A percentile compares a stretch with the other conserved stretches of the same genome.
These are phyloP conservation scores for Microbotryum silenes-acaulis DNA, from an alignment of 1,284 basidiomycete genomes.

Conservation along the genomic window DNA sequence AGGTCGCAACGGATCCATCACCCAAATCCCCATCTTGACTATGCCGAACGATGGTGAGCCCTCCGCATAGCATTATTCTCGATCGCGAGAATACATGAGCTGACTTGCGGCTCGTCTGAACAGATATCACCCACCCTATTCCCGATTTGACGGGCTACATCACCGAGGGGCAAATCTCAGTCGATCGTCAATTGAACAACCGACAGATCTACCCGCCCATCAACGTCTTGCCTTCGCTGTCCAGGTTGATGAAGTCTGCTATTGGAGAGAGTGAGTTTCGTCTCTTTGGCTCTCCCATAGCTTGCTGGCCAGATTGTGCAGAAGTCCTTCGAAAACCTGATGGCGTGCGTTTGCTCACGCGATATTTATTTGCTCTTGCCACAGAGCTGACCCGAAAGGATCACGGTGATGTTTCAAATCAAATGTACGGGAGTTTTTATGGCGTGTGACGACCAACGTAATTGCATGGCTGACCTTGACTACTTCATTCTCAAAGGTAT, in stretches of 20 bases:
- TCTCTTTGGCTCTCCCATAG: too few relatives aligned
- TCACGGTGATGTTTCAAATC: conserved; percentile 97
- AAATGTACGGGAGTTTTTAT: conserved; percentile 52
- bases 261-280: conserved; percentile 69
- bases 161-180: conserved; percentile 96
- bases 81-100: neutral
- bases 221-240: conserved; percentile 97
- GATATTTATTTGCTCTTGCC: too few relatives aligned
- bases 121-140: conserved; percentile 99
- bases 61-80: neutral
- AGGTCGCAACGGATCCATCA: conserved; percentile 97
- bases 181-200: conserved; percentile 61
- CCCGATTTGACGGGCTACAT: conserved; percentile 99
- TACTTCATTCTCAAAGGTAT: conserved; percentile 51
- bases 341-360: too few relatives aligned
- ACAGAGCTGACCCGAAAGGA: conserved; percentile 79
- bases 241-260: conserved; percentile 98
- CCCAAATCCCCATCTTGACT: conserved; percentile 97
- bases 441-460: conserved; percentile 22
- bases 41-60: conserved; percentile 96
- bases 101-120: neutral
- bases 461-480: neutral
- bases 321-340: too few relatives aligned
- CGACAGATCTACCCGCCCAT: conserved; percentile 98
- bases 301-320: too few relatives aligned